Evolutionary conservation across 768 basidiomycete species (phyloP).

Genomic region (Suillus fuscotomentosus): DNA sequence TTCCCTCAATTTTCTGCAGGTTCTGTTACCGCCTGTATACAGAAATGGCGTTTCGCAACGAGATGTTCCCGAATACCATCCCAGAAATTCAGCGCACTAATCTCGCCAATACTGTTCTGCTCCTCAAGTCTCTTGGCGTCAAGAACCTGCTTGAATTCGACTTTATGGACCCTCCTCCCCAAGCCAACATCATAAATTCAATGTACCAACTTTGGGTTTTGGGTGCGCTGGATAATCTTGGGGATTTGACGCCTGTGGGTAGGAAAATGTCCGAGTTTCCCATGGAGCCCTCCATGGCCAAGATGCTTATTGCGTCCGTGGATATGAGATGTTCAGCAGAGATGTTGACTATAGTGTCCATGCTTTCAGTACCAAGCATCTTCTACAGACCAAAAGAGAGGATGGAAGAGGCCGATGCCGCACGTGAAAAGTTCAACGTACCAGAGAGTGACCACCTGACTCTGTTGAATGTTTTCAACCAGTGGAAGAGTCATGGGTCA

Average conservation of each 20-base stretch:
- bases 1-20: conserved; percentile 36
- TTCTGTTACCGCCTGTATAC: conserved; percentile 97
- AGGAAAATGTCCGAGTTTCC: conserved; percentile 99
- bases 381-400: conserved; percentile 97
- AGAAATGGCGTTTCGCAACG: conserved; percentile 95
- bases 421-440: conserved; percentile 97
- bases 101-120: conserved; percentile 91
- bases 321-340: conserved; percentile 92
- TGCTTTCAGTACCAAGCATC: conserved; percentile 97
- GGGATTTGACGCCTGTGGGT: conserved; percentile 90
- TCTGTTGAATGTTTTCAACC: conserved; percentile 92
- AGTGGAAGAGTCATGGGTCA: conserved; percentile 96
- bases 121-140: conserved; percentile 94
- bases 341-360: conserved; percentile 98
- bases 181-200: conserved; percentile 97
- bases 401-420: conserved; percentile 97
- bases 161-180: conserved; percentile 99
- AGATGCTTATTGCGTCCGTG: conserved; percentile 91
- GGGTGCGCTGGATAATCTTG: conserved; percentile 94
- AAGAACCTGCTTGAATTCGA: conserved; percentile 98
- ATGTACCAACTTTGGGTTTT: conserved; percentile 99
- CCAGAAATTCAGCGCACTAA: conserved; percentile 99
- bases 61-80: conserved; percentile 93
- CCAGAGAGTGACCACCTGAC: conserved; percentile 98
- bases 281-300: conserved; percentile 98